Evolutionary conservation across 2,329 filamentous ascomycete genomes (phyloP).

Genomic region (Malbranchea cinnamomea): DNA sequence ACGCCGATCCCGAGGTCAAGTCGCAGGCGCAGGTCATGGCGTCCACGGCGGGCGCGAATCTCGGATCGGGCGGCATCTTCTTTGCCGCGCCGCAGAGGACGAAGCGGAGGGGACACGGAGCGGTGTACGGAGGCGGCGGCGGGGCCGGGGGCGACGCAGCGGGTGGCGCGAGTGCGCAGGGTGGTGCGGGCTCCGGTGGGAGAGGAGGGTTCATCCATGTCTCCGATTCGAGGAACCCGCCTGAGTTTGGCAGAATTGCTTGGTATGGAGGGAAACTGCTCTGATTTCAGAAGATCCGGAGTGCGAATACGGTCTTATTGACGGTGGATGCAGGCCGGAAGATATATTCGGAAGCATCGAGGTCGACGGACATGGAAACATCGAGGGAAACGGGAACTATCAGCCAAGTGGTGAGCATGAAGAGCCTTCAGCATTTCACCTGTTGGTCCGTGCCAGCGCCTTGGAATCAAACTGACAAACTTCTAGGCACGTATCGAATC

Average conservation of each 20-base stretch:
- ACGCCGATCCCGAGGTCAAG: slow-evolving; percentile 40
- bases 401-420: slow-evolving; percentile 42
- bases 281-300: not conserved
- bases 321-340: slow-evolving; percentile 33
- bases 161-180: slow-evolving; percentile 43
- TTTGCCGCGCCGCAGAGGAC: slow-evolving; percentile 22
- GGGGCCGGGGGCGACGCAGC: slow-evolving; percentile 33
- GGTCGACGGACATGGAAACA: slow-evolving; percentile 42
- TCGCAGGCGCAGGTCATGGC: slow-evolving; percentile 46
- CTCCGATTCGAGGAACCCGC: slow-evolving; percentile 44
- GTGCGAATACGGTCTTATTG: slow-evolving; percentile 7
- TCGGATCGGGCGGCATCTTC: slow-evolving; percentile 37
- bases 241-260: slow-evolving; percentile 49
- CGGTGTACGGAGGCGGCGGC: slow-evolving; percentile 19
- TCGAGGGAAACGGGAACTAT: slow-evolving; percentile 42
- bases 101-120: slow-evolving; percentile 13
- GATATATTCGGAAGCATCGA: slow-evolving; percentile 53
- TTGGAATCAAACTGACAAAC: not conserved
- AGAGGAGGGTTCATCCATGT: slow-evolving; percentile 49
- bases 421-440: too few species aligned
- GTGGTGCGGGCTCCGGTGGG: slow-evolving; percentile 42
- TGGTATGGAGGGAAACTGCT: slow-evolving; percentile 31
- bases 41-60: slow-evolving; percentile 40
- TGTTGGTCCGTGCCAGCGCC: too few species aligned
- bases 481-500: slow-evolving; percentile 41